Base-by-base conservation (phyloP, 768 basidiomycete species). In the Pholiota molesta region DNA sequence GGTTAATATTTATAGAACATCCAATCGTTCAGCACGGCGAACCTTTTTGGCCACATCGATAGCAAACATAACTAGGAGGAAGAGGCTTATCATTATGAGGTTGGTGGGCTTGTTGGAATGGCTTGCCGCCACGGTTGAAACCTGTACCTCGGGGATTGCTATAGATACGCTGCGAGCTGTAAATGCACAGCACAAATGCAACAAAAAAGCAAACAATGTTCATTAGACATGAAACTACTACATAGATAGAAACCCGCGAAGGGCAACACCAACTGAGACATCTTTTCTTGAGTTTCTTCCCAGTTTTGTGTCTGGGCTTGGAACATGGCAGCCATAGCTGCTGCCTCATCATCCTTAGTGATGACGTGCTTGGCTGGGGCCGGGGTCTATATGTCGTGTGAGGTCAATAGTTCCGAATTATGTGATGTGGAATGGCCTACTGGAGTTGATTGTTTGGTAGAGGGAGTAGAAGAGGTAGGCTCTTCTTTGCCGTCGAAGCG, bases 211-310 rank as follows among this genome's bases (percentile, higher is more conserved):
- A 76, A 81, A 81, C 69, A 69, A 77, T 77, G 81, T 87, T 84
- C 83, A 91, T 92, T 88, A 91, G 90, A 91, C 67, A 75, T 70
- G 69, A 73, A 66, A 78, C 83, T 89, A 90, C 86, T 88, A 89
- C 84, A 78, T 75, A 77, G 74, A 85, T 77, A 83, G 80, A 78
- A 82, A 75, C 79, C 80, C 79, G 73, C 70, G 69, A 75, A 73
- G 83, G 82, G 81, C 79, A 78, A 86, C 81, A 95, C 96, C 82
- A 83, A 99, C 97, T 94, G 90, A 73, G 95, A 91, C 96, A 99
- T 98, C 85, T 97, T 95, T 84, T 98, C 95, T 80, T 98, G 95
- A 72, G 95, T 91, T 85, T 96, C 92, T 81, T 97, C 92, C 97
- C 97, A 99, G 77, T 95, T 93, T 65, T 92, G 89, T 42, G 89